Percentiles rank a stretch among this genome's conserved stretches.
phyloP scores from a whole-genome alignment of 441 rosid genomes.

The Pelargonium citronellum region DNA sequence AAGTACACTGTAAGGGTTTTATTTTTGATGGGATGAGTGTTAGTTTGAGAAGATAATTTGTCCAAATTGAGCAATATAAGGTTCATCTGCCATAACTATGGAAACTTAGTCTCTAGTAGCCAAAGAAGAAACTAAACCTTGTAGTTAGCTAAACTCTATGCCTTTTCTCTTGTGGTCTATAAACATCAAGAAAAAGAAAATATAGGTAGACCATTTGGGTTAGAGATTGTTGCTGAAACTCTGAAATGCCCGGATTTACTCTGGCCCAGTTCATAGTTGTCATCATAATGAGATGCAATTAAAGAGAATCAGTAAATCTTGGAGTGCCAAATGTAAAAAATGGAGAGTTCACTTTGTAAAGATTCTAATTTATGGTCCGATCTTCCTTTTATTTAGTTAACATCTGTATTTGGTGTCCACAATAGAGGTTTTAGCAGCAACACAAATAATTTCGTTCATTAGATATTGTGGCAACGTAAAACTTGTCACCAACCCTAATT shows the following conservation, averaged over 20 bases:
- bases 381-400: too few species aligned
- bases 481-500: too few species aligned
- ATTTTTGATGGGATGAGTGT: neutral
- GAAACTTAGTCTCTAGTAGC: neutral
- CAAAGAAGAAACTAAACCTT: neutral
- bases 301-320: neutral
- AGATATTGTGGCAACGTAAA: too few species aligned
- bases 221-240: neutral
- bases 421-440: too few species aligned
- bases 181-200: neutral
- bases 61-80: neutral
- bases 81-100: neutral
- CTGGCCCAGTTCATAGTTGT: neutral
- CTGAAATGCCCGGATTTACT: neutral
- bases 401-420: too few species aligned
- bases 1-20: neutral
- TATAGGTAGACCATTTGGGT: neutral
- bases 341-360: too few species aligned
- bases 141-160: neutral
- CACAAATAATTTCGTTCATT: too few species aligned
- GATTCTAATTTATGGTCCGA: too few species aligned
- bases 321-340: neutral
- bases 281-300: neutral
- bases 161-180: neutral
- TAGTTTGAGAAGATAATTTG: neutral